Conservation (phyloP, 2,329 filamentous ascomycete genomes). For the Fragosphaeria purpurea region DNA sequence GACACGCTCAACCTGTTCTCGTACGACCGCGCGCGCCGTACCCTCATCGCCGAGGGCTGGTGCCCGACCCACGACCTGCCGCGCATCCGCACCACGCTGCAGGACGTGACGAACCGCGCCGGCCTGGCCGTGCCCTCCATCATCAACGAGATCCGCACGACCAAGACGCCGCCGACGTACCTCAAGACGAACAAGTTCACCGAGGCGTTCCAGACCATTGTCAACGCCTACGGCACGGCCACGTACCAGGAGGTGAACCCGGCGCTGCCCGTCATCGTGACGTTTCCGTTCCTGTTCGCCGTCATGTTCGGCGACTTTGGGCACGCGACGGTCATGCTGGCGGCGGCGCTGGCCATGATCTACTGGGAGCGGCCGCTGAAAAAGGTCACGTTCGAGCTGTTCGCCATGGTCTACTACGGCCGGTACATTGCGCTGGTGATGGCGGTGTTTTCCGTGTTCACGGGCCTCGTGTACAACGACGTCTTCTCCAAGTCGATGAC, state of each 20-base stretch:
- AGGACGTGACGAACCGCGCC: constrained; percentile 92
- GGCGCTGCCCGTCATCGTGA: constrained; percentile 87
- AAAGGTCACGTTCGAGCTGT: constrained; percentile 87
- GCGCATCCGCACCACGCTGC: constrained; percentile 82
- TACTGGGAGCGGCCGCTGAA: constrained; percentile 90
- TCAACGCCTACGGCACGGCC: constrained; percentile 94
- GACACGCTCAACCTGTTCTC: constrained; percentile 93
- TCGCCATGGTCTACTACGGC: constrained; percentile 97
- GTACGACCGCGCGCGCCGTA: constrained; percentile 91
- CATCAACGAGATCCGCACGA: constrained; percentile 94
- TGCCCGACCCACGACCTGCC: constrained; percentile 84
- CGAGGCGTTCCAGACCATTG: constrained; percentile 95
- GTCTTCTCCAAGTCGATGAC: constrained; percentile 90
- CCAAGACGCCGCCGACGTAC: constrained; percentile 94
- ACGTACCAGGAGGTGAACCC: constrained; percentile 98
- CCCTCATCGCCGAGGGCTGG: constrained; percentile 95
- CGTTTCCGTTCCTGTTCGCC: constrained; percentile 98
- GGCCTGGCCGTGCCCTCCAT: constrained; percentile 96
- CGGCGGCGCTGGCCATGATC: constrained; percentile 82
- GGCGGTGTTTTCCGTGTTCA: constrained; percentile 94
- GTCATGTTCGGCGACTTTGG: constrained; percentile 99
- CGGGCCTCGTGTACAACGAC: constrained; percentile 95
- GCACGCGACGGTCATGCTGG: constrained; percentile 81
- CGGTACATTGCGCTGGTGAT: constrained; percentile 98
- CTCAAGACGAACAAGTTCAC: constrained; percentile 99